Percentiles rank a stretch among this genome's conserved stretches.
Conservation (phyloP, 208 protist species). For the Crithidia expoeki region DNA sequence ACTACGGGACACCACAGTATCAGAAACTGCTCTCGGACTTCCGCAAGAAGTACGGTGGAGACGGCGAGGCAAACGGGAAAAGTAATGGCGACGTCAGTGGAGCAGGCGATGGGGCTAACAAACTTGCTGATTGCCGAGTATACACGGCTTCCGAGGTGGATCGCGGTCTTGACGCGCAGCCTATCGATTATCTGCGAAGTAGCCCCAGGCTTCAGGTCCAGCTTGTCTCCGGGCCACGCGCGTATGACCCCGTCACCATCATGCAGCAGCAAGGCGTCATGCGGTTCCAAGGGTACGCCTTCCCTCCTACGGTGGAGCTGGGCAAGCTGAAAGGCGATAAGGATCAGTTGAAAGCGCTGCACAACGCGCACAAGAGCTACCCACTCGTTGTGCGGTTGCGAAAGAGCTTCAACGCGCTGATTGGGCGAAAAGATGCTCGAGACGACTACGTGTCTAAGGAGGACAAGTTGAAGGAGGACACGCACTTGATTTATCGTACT, state of each 20-base stretch:
- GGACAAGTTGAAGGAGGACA: conserved; percentile 55
- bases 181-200: conserved; percentile 77
- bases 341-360: conserved; percentile 31
- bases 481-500: conserved; percentile 61
- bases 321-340: conserved; percentile 72
- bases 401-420: conserved; percentile 44
- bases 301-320: conserved; percentile 77
- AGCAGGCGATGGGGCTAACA: conserved; percentile 6
- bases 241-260: conserved; percentile 73
- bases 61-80: conserved; percentile 1
- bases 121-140: conserved; percentile 4
- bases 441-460: conserved; percentile 57
- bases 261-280: conserved; percentile 85
- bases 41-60: conserved; percentile 60
- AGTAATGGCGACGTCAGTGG: not conserved
- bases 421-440: conserved; percentile 37
- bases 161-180: conserved; percentile 68
- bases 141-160: conserved; percentile 71
- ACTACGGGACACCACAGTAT: conserved; percentile 78
- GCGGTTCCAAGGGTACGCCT: conserved; percentile 87
- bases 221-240: conserved; percentile 64
- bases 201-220: conserved; percentile 67
- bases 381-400: conserved; percentile 38
- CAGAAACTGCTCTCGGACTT: conserved; percentile 67
- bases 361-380: conserved; percentile 41